A percentile compares a stretch with the other conserved stretches of the same genome.
Conservation (phyloP, 345 rosid genomes). For the Eucalyptus polybractea region DNA sequence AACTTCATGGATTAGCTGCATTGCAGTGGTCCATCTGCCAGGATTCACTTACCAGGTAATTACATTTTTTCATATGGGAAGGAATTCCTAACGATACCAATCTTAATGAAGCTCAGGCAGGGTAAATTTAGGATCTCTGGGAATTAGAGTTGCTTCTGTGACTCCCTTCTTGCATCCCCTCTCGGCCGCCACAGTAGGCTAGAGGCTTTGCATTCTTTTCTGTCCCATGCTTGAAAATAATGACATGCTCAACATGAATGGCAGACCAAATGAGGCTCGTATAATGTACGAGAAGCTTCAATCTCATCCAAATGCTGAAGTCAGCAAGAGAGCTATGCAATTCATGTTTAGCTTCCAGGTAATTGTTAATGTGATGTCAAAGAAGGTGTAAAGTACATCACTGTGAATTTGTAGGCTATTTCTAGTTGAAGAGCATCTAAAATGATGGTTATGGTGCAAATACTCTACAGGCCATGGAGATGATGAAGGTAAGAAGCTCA, state of each 20-base stretch:
- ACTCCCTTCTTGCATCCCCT: not conserved
- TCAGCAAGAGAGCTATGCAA: slow-evolving; percentile 70
- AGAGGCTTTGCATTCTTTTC: not conserved
- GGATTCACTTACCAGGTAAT: slow-evolving; percentile 67
- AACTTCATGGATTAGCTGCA: slow-evolving; percentile 86
- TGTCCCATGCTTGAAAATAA: not conserved
- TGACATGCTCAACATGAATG: not conserved
- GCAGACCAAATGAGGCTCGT: slow-evolving; percentile 58
- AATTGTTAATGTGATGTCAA: not conserved
- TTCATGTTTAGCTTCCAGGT: slow-evolving; percentile 82
- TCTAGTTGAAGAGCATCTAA: not conserved
- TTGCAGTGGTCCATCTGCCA: slow-evolving; percentile 91
- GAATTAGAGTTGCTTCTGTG: not conserved
- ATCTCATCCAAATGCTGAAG: slow-evolving; percentile 57
- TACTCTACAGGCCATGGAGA: slow-evolving; percentile 61
- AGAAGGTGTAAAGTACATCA: not conserved
- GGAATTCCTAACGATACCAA: not conserved
- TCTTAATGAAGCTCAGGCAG: not conserved
- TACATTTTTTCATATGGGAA: not conserved
- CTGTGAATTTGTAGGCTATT: not conserved
- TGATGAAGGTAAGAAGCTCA: slow-evolving; percentile 55
- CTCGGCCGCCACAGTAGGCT: not conserved
- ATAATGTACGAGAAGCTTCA: slow-evolving; percentile 79
- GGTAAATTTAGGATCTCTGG: not conserved
- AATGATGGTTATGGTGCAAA: not conserved